A percentile compares a stretch with the other conserved stretches of the same genome.
Conservation (phyloP, 306 rosid genomes). For the Clitoria ternatea region DNA sequence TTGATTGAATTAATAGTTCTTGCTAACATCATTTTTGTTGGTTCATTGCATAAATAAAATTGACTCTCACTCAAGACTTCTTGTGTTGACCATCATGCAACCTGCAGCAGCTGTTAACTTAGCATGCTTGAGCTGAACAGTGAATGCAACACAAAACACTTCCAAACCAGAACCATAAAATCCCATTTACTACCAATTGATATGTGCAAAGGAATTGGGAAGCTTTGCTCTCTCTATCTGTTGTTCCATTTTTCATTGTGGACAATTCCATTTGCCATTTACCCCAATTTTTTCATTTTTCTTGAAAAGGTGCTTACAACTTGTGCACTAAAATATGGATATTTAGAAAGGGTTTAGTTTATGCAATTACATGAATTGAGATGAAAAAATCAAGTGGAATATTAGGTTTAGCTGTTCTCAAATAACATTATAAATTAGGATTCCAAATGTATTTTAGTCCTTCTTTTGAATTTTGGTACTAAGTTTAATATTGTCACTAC, state of each 20-base stretch:
- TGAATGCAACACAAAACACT: not conserved
- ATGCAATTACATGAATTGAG: not conserved
- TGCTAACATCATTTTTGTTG: not conserved
- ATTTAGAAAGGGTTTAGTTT: not conserved
- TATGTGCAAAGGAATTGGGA: not conserved
- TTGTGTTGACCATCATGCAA: not conserved
- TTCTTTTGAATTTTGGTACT: not conserved
- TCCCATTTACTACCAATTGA: not conserved
- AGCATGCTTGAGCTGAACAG: not conserved
- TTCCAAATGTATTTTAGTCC: not conserved
- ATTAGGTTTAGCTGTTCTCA: not conserved
- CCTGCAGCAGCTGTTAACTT: not conserved
- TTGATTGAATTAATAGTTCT: not conserved
- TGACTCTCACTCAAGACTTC: not conserved
- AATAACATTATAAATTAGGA: not conserved
- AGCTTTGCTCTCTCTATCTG: not conserved
- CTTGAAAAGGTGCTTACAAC: not conserved
- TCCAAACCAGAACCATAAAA: not conserved
- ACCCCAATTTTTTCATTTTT: no score
- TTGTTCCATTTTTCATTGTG: not conserved
- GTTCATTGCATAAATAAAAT: not conserved
- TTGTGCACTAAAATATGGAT: constrained; percentile 5
- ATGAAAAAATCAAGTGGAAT: not conserved
- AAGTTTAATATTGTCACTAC: not conserved
- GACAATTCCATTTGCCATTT: not conserved